Base-by-base conservation (phyloP, 2,329 filamentous ascomycete genomes). In the Trichophyton simii region DNA sequence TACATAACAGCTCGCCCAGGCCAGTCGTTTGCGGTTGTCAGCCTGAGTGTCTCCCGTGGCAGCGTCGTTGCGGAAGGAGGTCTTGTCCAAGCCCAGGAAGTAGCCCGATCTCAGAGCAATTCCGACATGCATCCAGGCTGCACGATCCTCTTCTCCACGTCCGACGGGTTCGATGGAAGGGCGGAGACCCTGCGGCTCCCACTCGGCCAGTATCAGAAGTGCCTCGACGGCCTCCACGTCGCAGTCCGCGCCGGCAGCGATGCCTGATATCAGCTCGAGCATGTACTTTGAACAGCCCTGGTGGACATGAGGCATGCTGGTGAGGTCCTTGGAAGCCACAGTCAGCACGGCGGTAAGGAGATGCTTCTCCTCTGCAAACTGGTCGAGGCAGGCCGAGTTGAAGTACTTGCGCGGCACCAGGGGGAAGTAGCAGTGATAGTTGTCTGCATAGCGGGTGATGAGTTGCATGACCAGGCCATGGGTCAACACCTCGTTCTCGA, bases 91-190 rank as follows among this genome's bases (percentile, higher is more conserved):
- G 1, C 83, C 83, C 15, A 88, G 81, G 58, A 87, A 87, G 69
- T 89, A 89, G 0, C 83, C 86, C 2, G 87, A 81, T 5, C 87
- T 80, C 5, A 89, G 73, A 2, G 87, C 87, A 20, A 86, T 80
- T 1, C 87, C 87, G 4, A 88, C 85, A 66, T 88, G 84, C 86
- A 89, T 89, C 87, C 87, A 89, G 0, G 86, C 85, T 34, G 87
- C 85, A 52, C 87, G 81, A 66, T 89, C 86, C 68, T 89, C 87
- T 70, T 89, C 86, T 7, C 87, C 87, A 61, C 86, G 80, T 0
- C 86, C 87, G 20, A 89, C 83, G 28, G 82, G 78, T 36, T 83
- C 83, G 34, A 83, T 82, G 38, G 80, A 76, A 2, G 80, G 80
- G 4, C 84, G 77, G 1, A 84, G 79, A 0, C 83, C 83, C 63